Base-by-base conservation (phyloP, 1,284 basidiomycete species). In the Leccinum subrobustum region DNA sequence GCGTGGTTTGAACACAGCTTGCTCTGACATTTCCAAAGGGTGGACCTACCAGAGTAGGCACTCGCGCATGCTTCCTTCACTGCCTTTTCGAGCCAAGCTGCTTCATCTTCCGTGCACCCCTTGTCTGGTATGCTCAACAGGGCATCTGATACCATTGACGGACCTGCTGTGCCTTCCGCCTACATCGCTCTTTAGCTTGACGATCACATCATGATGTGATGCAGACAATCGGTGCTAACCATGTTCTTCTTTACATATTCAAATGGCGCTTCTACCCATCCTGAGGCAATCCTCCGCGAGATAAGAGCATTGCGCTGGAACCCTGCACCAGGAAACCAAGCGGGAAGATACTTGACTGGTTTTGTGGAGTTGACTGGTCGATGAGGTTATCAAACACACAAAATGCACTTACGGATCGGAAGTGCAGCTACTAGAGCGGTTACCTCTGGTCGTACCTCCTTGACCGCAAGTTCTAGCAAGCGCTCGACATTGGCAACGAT, bases 81-180 rank as follows among this genome's bases (percentile, higher is more conserved):
- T 20, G 58, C 64, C 8, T 63, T 63, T 47, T 60, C 70, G 1
- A 66, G 63, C 53, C 54, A 31, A 31, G 20, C 37, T 11, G 11
- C 35, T 35, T 72, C 66, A 9, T 35, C 44, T 27, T 67, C 59
- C 8, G 59, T 56, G 1, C 3, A 2, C 9, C 47, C 57, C 31
- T 29, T 56, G 23, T 55, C 63, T 12, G 54, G 56, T 47, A 63
- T 61, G 12, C 63, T 66, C 20, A 20, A 16, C 11, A 71, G 47
- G 11, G 63, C 56, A 23, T 67, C 58, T 3, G 64, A 71, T 11
- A 70, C 71, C 68, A 70, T 62, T 0, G 66, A 73, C 12, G 60
- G 56, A 29, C 58, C 60, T 4, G 66, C 69, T 2, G 55, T 71
- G 4, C 68, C 68, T 25, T 61, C 64, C 0, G 64, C 64, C 68